These are phyloP conservation scores for Fonsecaea pedrosoi DNA, from an alignment of 2,329 filamentous ascomycete genomes.

Conservation along the genomic window DNA sequence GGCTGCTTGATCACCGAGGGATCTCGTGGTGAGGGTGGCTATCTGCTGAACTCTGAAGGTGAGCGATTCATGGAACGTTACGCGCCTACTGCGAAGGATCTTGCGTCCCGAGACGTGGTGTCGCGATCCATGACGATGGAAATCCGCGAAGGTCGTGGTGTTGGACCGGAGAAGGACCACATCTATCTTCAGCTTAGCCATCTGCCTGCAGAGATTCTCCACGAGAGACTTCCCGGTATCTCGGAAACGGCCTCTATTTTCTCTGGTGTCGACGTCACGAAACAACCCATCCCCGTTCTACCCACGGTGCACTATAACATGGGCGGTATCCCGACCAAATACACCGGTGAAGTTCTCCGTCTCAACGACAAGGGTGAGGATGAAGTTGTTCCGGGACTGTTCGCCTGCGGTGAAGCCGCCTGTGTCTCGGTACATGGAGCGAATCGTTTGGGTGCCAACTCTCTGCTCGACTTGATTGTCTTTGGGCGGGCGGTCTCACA, in stretches of 20 bases:
- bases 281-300: constrained; percentile 94
- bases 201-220: constrained; percentile 86
- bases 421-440: constrained; percentile 98
- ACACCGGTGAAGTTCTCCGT: constrained; percentile 94
- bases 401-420: constrained; percentile 94
- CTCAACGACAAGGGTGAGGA: constrained; percentile 86
- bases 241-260: constrained; percentile 98
- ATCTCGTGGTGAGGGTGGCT: constrained; percentile 96
- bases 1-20: constrained; percentile 98
- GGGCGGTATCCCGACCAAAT: constrained; percentile 97
- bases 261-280: constrained; percentile 93
- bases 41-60: constrained; percentile 95
- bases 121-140: constrained; percentile 98
- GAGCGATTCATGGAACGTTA: constrained; percentile 99
- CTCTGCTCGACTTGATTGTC: constrained; percentile 93
- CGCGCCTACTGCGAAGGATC: constrained; percentile 95
- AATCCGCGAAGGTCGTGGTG: constrained; percentile 95
- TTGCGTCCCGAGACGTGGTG: constrained; percentile 94
- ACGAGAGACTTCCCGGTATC: constrained; percentile 96
- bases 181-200: constrained; percentile 98
- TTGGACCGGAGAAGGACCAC: constrained; percentile 96
- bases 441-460: constrained; percentile 98
- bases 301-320: constrained; percentile 99
- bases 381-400: constrained; percentile 91
- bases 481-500: constrained; percentile 97